phyloP scores from a whole-genome alignment of 139 green algal species.

The Desmodesmus armatus region DNA sequence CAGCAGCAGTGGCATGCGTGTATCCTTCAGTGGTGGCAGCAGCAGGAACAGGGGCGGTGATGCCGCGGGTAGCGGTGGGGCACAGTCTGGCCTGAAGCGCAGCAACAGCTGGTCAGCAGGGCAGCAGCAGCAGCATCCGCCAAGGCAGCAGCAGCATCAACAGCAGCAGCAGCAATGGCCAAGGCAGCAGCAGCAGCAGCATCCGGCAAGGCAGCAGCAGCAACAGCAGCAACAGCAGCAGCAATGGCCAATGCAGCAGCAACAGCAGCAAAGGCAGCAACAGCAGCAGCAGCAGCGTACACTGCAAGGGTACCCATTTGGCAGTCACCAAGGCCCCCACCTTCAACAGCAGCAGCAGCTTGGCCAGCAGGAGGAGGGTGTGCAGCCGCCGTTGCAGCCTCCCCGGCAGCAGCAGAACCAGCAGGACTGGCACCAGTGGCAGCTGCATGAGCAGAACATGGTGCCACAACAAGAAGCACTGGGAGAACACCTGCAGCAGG shows the following conservation, averaged over 20 bases:
- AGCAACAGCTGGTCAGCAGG: background rate
- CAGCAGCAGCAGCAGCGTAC: background rate
- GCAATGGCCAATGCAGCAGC: background rate
- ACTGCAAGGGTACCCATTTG: background rate
- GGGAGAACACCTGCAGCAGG: too few relatives aligned
- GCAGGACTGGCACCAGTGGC: background rate
- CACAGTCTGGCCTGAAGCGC: too few relatives aligned
- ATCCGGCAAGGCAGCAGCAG: background rate
- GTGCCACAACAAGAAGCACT: background rate
- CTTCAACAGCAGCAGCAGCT: constrained; percentile 3
- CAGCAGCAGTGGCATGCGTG: too few relatives aligned
- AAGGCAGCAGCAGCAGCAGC: background rate
- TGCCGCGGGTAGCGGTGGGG: too few relatives aligned
- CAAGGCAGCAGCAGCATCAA: background rate
- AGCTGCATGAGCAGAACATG: background rate
- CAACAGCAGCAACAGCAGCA: background rate
- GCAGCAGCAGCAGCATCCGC: background rate
- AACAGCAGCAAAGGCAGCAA: background rate
- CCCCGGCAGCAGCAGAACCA: background rate
- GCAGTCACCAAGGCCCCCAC: background rate
- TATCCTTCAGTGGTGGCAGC: too few relatives aligned
- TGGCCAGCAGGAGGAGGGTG: background rate
- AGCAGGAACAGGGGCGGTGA: too few relatives aligned
- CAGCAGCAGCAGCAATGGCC: background rate
- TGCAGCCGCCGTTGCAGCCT: background rate